phyloP scores from a whole-genome alignment of 2,329 filamentous ascomycete species.

The Clarireedia monteithiana region DNA sequence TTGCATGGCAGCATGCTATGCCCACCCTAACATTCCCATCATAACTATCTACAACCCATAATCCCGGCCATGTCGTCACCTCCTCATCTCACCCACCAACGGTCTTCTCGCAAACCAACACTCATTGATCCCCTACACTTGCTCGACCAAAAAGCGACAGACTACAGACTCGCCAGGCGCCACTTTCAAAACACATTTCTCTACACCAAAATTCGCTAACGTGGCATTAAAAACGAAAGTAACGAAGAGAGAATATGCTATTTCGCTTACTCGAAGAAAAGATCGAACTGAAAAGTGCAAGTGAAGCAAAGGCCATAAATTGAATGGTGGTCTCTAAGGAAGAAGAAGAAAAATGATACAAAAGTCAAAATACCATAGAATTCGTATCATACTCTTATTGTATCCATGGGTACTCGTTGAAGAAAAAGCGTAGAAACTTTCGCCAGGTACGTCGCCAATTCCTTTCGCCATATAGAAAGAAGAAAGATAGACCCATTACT shows the following conservation, averaged over 20 bases:
- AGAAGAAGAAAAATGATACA: not conserved
- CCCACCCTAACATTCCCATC: not conserved
- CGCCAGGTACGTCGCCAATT: not conserved
- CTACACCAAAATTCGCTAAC: not conserved
- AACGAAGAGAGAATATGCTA: not conserved
- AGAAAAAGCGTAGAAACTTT: not conserved
- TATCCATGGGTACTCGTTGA: slow-evolving; percentile 6
- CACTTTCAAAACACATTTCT: not conserved
- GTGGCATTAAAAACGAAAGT: not conserved
- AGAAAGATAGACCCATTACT: slow-evolving; percentile 1
- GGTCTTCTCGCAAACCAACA: not conserved
- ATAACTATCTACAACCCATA: not conserved
- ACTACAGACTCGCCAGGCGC: not conserved
- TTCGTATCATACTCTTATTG: not conserved
- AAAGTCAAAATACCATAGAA: not conserved
- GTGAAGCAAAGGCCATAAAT: not conserved
- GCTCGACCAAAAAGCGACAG: not conserved
- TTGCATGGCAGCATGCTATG: too few species aligned
- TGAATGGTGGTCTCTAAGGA: not conserved
- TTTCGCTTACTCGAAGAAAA: not conserved
- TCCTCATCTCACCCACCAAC: not conserved
- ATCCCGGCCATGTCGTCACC: not conserved
- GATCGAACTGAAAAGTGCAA: not conserved
- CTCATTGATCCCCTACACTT: not conserved
- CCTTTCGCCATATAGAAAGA: not conserved